Conservation (phyloP, 805 yeast genomes). For the Saccharomycopsis malanga region DNA sequence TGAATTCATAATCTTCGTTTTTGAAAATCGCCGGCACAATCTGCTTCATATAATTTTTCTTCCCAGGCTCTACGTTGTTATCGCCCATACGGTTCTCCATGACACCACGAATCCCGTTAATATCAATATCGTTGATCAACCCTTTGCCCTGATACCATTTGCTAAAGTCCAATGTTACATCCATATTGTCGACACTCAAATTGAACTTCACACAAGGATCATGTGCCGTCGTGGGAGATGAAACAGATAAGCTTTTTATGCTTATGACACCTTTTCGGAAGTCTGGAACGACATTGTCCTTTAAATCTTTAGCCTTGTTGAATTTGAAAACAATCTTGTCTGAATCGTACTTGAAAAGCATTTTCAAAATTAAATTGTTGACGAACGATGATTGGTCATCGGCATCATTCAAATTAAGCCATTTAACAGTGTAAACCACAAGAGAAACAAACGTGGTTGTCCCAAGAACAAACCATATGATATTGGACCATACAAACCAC, state of each 20-base stretch:
- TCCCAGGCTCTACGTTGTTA: slow-evolving; percentile 2
- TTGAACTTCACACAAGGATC: slow-evolving; percentile 77
- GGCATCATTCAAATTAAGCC: slow-evolving; percentile 3
- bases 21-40: slow-evolving; percentile 9
- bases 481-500: slow-evolving; percentile 87
- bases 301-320: not conserved
- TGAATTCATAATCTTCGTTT: slow-evolving; percentile 13
- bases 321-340: slow-evolving; percentile 12
- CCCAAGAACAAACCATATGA: slow-evolving; percentile 68
- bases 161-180: slow-evolving; percentile 67
- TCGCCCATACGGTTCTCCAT: slow-evolving; percentile 4
- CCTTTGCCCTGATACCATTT: slow-evolving; percentile 90
- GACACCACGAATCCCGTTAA: slow-evolving; percentile 79
- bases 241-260: slow-evolving; percentile 11
- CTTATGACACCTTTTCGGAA: slow-evolving; percentile 19
- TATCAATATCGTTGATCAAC: slow-evolving; percentile 66
- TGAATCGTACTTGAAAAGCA: slow-evolving; percentile 16
- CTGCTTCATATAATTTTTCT: slow-evolving; percentile 13
- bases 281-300: slow-evolving; percentile 17
- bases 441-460: slow-evolving; percentile 90
- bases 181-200: slow-evolving; percentile 70
- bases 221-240: slow-evolving; percentile 31
- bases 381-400: slow-evolving; percentile 5
- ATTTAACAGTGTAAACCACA: slow-evolving; percentile 67
- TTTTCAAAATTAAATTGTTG: slow-evolving; percentile 11